These are phyloP conservation scores for Comarum palustre DNA, from an alignment of 306 rosid genomes.

Conservation along the genomic window DNA sequence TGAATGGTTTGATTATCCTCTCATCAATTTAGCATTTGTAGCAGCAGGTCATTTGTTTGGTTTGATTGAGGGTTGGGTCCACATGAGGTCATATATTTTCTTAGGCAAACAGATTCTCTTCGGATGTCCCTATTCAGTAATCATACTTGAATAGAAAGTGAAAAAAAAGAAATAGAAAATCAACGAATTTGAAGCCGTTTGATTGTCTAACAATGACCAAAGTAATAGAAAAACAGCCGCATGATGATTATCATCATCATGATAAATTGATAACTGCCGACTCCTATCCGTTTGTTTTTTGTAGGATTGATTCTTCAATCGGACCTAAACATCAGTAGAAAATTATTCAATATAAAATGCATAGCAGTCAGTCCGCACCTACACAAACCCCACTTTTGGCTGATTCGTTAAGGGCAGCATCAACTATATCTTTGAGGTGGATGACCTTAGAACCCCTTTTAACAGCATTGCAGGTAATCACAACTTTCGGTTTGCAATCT, in stretches of 20 bases:
- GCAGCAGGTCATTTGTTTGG: not conserved
- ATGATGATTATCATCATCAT: not conserved
- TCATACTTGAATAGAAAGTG: not conserved
- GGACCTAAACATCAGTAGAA: not conserved
- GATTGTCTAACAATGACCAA: not conserved
- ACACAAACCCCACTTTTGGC: conserved; percentile 55
- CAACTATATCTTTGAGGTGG: conserved; percentile 82
- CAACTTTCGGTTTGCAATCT: conserved; percentile 85
- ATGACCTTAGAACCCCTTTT: conserved; percentile 80
- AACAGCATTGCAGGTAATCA: conserved; percentile 92
- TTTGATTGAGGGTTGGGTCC: not conserved
- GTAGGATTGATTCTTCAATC: not conserved
- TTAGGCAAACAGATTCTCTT: not conserved
- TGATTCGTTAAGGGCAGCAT: conserved; percentile 67
- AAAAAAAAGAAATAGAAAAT: not conserved
- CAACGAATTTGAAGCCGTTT: not conserved
- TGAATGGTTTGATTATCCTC: not conserved
- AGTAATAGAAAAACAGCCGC: not conserved
- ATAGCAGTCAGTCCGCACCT: conserved; percentile 47
- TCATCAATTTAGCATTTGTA: not conserved
- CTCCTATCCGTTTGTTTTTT: not conserved
- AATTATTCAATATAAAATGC: conserved; percentile 1
- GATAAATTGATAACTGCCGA: not conserved
- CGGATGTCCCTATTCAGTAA: not conserved
- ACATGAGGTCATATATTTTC: not conserved